Percentiles rank a stretch among this genome's conserved stretches.
These are phyloP conservation scores for Tricholomella constricta DNA, from an alignment of 768 basidiomycete species.

Conservation along the genomic window DNA sequence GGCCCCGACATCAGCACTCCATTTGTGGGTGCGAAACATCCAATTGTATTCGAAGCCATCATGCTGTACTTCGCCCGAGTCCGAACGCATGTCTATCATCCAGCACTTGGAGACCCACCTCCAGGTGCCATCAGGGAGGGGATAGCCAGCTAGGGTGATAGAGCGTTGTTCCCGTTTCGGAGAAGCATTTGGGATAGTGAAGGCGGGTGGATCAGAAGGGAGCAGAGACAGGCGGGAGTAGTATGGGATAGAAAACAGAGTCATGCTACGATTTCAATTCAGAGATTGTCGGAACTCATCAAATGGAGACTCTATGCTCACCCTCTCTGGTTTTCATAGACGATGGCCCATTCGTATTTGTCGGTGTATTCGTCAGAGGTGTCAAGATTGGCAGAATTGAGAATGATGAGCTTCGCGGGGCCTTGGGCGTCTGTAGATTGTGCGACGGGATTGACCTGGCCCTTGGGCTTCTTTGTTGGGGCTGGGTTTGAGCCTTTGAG, in stretches of 20 bases:
- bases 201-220: constrained; percentile 72
- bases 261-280: constrained; percentile 40
- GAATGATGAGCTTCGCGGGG: constrained; percentile 8
- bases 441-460: background rate
- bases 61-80: constrained; percentile 72
- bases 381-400: constrained; percentile 15
- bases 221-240: constrained; percentile 73
- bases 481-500: constrained; percentile 19
- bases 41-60: constrained; percentile 90
- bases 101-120: constrained; percentile 77
- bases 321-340: constrained; percentile 88
- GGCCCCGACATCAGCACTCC: constrained; percentile 63
- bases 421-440: background rate
- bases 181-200: constrained; percentile 57
- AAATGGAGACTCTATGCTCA: constrained; percentile 30
- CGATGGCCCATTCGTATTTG: constrained; percentile 72
- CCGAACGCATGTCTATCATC: constrained; percentile 89
- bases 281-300: background rate
- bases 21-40: constrained; percentile 64
- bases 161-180: constrained; percentile 49
- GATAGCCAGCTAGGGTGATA: constrained; percentile 61
- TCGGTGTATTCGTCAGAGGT: constrained; percentile 40
- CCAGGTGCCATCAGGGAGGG: constrained; percentile 81
- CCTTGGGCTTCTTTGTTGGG: constrained; percentile 8
- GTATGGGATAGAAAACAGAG: constrained; percentile 69